Evolutionary conservation across 2,329 filamentous ascomycete genomes (phyloP), one percentile per base, ranked within the genome.

Genomic region (Trichoderma koningiopsis): DNA sequence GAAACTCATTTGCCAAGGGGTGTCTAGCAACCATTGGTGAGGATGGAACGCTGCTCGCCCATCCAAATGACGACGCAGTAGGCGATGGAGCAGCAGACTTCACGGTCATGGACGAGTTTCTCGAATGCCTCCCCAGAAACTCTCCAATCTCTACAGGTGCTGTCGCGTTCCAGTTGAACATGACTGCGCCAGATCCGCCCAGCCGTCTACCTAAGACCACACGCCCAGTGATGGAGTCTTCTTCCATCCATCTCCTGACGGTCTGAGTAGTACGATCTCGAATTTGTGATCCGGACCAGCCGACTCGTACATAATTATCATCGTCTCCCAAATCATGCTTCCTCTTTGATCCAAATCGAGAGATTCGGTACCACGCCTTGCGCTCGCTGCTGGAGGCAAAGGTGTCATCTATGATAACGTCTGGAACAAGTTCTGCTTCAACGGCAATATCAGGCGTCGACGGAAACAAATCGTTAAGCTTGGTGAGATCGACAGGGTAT

Each of bases 221-320:
- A n/a, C 84, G 83, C 1, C 87, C 86, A 2, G 85, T 81, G 33
- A 87, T 85, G 0, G 86, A 86, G 72, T 89, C 88, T 73, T 90
- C 86, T 72, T 89, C 87, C 83, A 90, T 88, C 89, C 89, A 91
- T 31, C 87, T 83, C 31, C 86, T 83, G 22, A 91, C 88, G 52
- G 88, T 87, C 68, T 85, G 83, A 70, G 88, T 82, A 1, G 85
- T 87, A 10, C 87, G 83, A 14, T 78, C 77, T 29, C 86, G 86
- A 2, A 88, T 78, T 7, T 82, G 77, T 0, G 88, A 90, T n/a
- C 81, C 78, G 4, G 75, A 72, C 89, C 89, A 91, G 3, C 81
- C 79, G n/a, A 89, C 82, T 10, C 85, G 83, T 22, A 85, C 80
- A 75, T 91, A 91, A 71, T 84, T 85, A 10, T 89, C 87, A 61